Evolutionary conservation across 1,284 basidiomycete genomes (phyloP).

Genomic region (Chalciporus piperatoides): DNA sequence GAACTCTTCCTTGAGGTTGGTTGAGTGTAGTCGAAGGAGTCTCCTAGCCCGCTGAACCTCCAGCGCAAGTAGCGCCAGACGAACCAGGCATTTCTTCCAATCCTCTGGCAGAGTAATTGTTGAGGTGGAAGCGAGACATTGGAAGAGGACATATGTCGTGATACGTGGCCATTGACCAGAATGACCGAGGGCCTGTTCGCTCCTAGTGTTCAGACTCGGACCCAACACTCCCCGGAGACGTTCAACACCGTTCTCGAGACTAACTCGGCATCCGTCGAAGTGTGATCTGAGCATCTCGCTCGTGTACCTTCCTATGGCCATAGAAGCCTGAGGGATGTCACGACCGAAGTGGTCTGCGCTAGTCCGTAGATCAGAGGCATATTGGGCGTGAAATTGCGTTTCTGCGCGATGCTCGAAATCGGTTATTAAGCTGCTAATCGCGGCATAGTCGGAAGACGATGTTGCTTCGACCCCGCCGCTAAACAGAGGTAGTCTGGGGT

Average conservation of each 20-base stretch:
- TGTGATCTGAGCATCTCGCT: background rate
- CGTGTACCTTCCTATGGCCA: too few species aligned
- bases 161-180: constrained; percentile 33
- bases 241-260: constrained; percentile 4
- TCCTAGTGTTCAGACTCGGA: constrained; percentile 7
- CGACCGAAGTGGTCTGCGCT: constrained; percentile 16
- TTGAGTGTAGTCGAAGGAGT: constrained; percentile 20
- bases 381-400: constrained; percentile 17
- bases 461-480: background rate
- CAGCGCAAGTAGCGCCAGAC: constrained; percentile 29
- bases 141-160: constrained; percentile 26
- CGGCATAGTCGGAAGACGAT: background rate
- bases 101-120: background rate
- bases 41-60: constrained; percentile 35
- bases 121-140: constrained; percentile 21
- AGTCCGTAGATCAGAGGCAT: constrained; percentile 14
- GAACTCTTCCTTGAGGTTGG: constrained; percentile 28
- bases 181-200: constrained; percentile 16
- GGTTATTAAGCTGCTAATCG: constrained; percentile 11
- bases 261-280: constrained; percentile 4
- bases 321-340: too few species aligned
- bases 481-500: background rate
- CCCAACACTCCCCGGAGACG: constrained; percentile 12
- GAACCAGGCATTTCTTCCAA: constrained; percentile 32
- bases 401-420: constrained; percentile 1